Conservation (phyloP, 2,329 filamentous ascomycete species). For the Xylariaceae sp. region DNA sequence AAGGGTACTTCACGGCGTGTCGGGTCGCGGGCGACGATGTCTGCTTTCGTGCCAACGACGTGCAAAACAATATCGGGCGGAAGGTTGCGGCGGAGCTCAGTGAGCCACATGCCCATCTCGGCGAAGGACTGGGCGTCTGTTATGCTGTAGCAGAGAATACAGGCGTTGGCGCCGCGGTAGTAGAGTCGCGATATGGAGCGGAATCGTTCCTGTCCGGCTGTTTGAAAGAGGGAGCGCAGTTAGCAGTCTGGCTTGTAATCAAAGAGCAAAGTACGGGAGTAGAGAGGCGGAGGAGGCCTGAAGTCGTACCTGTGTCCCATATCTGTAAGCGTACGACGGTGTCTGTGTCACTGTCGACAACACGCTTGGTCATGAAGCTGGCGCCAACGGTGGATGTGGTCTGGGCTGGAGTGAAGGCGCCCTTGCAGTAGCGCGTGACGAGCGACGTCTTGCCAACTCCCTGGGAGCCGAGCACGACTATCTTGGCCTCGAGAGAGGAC, state of each 20-base stretch:
- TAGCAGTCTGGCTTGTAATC: not conserved
- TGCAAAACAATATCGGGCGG: constrained; percentile 79
- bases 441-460: constrained; percentile 78
- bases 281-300: constrained; percentile 3
- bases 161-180: constrained; percentile 92
- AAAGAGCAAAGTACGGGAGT: not conserved
- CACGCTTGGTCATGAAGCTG: constrained; percentile 75
- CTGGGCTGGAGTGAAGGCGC: constrained; percentile 64
- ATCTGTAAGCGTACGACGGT: constrained; percentile 89
- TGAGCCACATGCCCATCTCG: constrained; percentile 91
- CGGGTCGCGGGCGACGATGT: constrained; percentile 85
- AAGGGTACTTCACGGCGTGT: constrained; percentile 80
- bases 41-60: constrained; percentile 91
- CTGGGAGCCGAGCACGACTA: constrained; percentile 76
- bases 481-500: constrained; percentile 74
- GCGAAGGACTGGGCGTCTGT: constrained; percentile 81
- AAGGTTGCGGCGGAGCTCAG: constrained; percentile 77
- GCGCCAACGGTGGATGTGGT: constrained; percentile 73
- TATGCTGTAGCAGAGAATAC: constrained; percentile 92
- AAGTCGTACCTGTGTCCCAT: constrained; percentile 74
- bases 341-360: constrained; percentile 79
- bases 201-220: constrained; percentile 89
- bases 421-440: constrained; percentile 73
- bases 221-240: constrained; percentile 12
- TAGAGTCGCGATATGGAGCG: constrained; percentile 92